Conservation (phyloP, 208 protist genomes). For the Trypanosomatidae sp. region DNA sequence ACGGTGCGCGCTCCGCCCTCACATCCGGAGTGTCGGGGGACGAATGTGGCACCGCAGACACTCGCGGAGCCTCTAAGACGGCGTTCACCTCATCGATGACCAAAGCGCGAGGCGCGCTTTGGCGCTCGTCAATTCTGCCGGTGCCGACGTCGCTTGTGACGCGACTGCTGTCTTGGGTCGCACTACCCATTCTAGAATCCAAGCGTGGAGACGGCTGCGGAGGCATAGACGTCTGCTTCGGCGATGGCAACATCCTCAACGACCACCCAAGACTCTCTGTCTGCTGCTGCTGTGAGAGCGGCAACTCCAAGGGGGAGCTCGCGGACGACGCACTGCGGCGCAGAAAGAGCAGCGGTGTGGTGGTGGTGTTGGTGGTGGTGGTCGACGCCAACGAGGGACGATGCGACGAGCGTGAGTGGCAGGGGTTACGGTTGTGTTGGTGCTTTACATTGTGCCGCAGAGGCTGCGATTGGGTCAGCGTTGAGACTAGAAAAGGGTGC, state of each 20-base stretch:
- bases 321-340: slow-evolving; percentile 3
- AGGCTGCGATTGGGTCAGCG: slow-evolving; percentile 2
- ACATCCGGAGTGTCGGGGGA: background rate
- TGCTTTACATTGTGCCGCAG: background rate
- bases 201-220: background rate
- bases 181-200: background rate
- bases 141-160: background rate
- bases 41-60: background rate
- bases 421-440: background rate
- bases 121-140: background rate
- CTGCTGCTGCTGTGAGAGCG: background rate
- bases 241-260: background rate
- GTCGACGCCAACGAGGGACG: background rate
- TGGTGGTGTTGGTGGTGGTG: slow-evolving; percentile 1
- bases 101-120: background rate
- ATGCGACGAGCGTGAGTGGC: slow-evolving; percentile 1
- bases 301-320: slow-evolving; percentile 1
- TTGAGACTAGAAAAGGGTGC: background rate
- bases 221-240: background rate
- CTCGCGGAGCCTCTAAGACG: background rate
- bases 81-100: background rate
- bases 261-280: slow-evolving; percentile 6
- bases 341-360: background rate
- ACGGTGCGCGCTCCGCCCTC: background rate
- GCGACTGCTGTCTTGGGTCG: background rate